Percentiles rank a stretch among this genome's conserved stretches.
Conservation (phyloP, 1,139 yeast genomes). For the Yamadazyma siamensis region DNA sequence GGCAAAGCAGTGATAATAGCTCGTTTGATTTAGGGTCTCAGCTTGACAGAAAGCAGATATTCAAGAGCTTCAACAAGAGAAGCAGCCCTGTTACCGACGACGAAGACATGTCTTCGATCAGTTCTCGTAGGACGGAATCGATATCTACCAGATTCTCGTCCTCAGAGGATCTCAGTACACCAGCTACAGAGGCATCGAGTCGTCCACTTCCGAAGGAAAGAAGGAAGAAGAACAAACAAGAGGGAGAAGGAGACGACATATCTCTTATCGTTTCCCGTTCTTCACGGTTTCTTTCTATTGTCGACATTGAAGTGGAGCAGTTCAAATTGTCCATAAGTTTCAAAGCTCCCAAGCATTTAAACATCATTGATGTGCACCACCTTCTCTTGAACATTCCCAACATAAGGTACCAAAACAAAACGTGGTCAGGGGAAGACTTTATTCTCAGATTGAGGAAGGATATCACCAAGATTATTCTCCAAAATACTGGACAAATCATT, state of each 20-base stretch:
- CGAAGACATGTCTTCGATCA: conserved; percentile 7
- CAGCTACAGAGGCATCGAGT: conserved; percentile 5
- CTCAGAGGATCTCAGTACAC: conserved; percentile 9
- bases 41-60: conserved; percentile 11
- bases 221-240: conserved; percentile 18
- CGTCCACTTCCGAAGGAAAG: conserved; percentile 4
- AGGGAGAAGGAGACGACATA: conserved; percentile 19
- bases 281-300: conserved; percentile 61
- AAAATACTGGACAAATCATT: conserved; percentile 75
- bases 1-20: conserved; percentile 7
- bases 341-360: conserved; percentile 67
- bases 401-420: conserved; percentile 59
- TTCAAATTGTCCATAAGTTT: conserved; percentile 64
- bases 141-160: conserved; percentile 11
- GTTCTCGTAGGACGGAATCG: conserved; percentile 6
- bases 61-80: conserved; percentile 9
- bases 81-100: conserved; percentile 9
- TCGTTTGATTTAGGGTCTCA: conserved; percentile 5
- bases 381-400: conserved; percentile 63
- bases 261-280: conserved; percentile 44
- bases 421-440: conserved; percentile 80
- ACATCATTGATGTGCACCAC: conserved; percentile 69
- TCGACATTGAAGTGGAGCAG: conserved; percentile 52
- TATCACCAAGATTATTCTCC: conserved; percentile 61
- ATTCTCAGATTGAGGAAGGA: conserved; percentile 63